Evolutionary conservation across 257 asterid genomes (phyloP), one percentile per base, ranked within the genome.

Genomic region (Ligustrum vulgare): DNA sequence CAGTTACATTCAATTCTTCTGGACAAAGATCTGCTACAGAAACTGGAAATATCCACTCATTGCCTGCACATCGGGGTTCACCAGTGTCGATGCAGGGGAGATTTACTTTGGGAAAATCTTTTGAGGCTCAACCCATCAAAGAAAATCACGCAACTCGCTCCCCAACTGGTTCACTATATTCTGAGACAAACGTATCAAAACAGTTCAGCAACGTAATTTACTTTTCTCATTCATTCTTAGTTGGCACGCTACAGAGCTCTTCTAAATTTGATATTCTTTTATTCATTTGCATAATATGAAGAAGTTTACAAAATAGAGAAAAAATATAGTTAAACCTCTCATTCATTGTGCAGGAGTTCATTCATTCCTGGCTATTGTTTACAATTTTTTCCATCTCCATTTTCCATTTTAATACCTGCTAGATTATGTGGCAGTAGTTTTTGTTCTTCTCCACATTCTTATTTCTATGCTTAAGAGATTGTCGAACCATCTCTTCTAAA

Each of bases 201-300:
- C 94, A 92, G 76, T 85, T 89, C 80, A 92, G 84, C 82, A 91
- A 85, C 77, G 99, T 92, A 90, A 81, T 72, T 74, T 69, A 20
- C 78, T 79, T 39, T 28, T 70, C 71, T 34, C 68, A n/a, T 63
- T 67, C 56, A 60, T 71, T 58, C 35, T 36, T 35, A 58, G 68
- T 77, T 25, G 6, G 76, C 58, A 70, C 49, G 54, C 69, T 73
- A 43, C 72, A 70, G 70, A 67, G 71, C 68, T 56, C 45, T 15
- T 78, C 73, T 45, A 67, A 73, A 73, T 76, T 72, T 23, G 64
- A 72, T 43, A 64, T 67, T 13, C 25, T 23, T 43, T 73, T 3
- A 31, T 66, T 5, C 28, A 18, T 31, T 45, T 47, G 51, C 70
- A 67, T 75, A 63, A 67, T 71, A 37, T 45, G 49, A 34, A 65